Conservation (phyloP, 768 basidiomycete genomes). For the Boletus sp. region DNA sequence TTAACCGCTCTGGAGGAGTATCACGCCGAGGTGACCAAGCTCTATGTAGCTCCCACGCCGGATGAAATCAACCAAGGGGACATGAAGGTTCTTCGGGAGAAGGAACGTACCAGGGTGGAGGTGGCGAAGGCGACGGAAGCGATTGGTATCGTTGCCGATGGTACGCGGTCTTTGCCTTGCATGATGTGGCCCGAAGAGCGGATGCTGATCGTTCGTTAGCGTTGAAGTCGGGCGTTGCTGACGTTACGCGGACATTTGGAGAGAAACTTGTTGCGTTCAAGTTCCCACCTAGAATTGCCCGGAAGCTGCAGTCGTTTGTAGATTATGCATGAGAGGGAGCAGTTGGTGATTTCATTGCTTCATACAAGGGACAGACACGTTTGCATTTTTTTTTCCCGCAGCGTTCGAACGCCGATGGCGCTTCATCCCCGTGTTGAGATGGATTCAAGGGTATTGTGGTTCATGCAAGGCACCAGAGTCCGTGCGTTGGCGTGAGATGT, state of each 20-base stretch:
- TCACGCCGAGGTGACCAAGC: slow-evolving; percentile 47
- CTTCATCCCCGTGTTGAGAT: neutral
- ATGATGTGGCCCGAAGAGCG: neutral
- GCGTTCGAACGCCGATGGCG: neutral
- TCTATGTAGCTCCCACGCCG: slow-evolving; percentile 36
- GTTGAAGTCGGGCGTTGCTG: slow-evolving; percentile 61
- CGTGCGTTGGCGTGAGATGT: neutral
- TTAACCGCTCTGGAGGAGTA: slow-evolving; percentile 65
- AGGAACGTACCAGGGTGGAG: slow-evolving; percentile 44
- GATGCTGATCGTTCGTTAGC: too few species aligned
- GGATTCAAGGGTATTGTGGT: too few species aligned
- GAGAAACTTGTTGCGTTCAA: slow-evolving; percentile 72
- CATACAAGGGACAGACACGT: neutral
- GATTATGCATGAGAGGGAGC: slow-evolving; percentile 47
- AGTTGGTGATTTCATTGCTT: neutral
- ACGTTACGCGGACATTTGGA: slow-evolving; percentile 71
- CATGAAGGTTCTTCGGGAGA: slow-evolving; percentile 34
- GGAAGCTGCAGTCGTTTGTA: slow-evolving; percentile 66
- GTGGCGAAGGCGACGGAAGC: slow-evolving; percentile 53
- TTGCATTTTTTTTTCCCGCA: neutral
- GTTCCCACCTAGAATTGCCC: slow-evolving; percentile 66
- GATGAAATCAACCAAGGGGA: slow-evolving; percentile 30
- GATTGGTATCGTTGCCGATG: slow-evolving; percentile 52
- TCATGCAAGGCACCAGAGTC: too few species aligned
- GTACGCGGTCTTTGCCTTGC: slow-evolving; percentile 37